These are phyloP conservation scores for Knoxdaviesia proteae DNA, from an alignment of 2,329 filamentous ascomycete genomes.

Conservation along the genomic window DNA sequence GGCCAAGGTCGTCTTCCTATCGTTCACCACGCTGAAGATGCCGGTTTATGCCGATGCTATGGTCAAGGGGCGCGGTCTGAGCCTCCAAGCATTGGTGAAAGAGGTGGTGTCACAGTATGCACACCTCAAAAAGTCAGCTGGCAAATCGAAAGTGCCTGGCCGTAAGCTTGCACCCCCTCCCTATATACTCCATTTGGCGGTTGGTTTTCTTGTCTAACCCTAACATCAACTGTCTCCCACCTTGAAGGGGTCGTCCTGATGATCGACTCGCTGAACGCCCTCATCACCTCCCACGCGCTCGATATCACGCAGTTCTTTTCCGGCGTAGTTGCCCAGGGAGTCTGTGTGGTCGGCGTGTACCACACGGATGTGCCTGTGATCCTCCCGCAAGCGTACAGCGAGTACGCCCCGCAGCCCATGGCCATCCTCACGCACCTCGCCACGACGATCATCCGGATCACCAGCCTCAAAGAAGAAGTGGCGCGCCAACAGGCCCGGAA, in stretches of 20 bases:
- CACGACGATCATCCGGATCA: constrained; percentile 62
- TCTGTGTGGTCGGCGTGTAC: constrained; percentile 60
- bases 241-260: constrained; percentile 48
- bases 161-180: constrained; percentile 1
- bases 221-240: neutral
- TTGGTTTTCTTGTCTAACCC: neutral
- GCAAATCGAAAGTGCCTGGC: neutral
- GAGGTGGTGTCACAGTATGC: neutral
- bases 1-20: constrained; percentile 52
- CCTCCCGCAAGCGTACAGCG: constrained; percentile 19
- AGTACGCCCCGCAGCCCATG: constrained; percentile 48
- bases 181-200: neutral
- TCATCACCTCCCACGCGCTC: constrained; percentile 31
- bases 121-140: neutral
- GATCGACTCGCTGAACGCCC: constrained; percentile 57
- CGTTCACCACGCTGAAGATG: constrained; percentile 51
- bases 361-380: constrained; percentile 57
- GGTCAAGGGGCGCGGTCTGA: constrained; percentile 15
- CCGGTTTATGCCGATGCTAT: constrained; percentile 46
- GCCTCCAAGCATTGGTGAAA: too few species aligned
- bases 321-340: constrained; percentile 40
- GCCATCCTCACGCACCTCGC: constrained; percentile 63
- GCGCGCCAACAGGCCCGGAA: constrained; percentile 55
- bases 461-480: constrained; percentile 54
- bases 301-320: constrained; percentile 49